Evolutionary conservation across 2,329 filamentous ascomycete species (phyloP), one percentile per base, ranked within the genome.

Genomic region (Xylaria sp.): DNA sequence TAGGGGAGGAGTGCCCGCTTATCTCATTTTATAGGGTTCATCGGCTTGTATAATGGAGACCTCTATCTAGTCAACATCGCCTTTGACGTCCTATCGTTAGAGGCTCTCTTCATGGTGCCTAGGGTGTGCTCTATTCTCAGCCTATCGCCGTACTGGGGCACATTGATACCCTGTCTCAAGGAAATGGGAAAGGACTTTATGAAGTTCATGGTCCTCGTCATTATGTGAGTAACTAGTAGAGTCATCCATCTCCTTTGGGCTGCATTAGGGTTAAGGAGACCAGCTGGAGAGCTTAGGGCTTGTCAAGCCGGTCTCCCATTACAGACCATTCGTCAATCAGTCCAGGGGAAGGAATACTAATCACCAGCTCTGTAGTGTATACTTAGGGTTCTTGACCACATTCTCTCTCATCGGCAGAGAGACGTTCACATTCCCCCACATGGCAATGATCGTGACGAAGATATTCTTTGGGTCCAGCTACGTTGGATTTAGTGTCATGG

Each of bases 161-260:
- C 89, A 1, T 72, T 94, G 44, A 92, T 97, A 55, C 92, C 92
- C 0, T 95, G 92, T 60, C 79, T 97, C 46, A 94, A 94, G 69
- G 91, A 93, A 70, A 97, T 97, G 92, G 89, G 89, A 38, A 93
- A 92, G 72, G 91, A 96, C 69, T 96, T 96, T 69, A 54, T 72
- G 16, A 89, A 89, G 62, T 90, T 93, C 54, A 77, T 82, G 73
- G 88, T 90, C 1, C 80, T 93, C 21, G 89, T 95, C 40, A 76
- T 91, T 44, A 88, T 96, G 24, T 26, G 24, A 9, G 24, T 26
- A 26, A 9, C 24, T n/a, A n/a, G n/a, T n/a, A n/a, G n/a, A n/a
- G n/a, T n/a, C n/a, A n/a, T n/a, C n/a, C n/a, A n/a, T n/a, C n/a
- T n/a, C n/a, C n/a, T n/a, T n/a, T n/a, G n/a, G n/a, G n/a, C n/a